Percentiles rank a stretch among this genome's conserved stretches.
phyloP scores from a whole-genome alignment of 148 eudicot species.

The Rheum nobile region DNA sequence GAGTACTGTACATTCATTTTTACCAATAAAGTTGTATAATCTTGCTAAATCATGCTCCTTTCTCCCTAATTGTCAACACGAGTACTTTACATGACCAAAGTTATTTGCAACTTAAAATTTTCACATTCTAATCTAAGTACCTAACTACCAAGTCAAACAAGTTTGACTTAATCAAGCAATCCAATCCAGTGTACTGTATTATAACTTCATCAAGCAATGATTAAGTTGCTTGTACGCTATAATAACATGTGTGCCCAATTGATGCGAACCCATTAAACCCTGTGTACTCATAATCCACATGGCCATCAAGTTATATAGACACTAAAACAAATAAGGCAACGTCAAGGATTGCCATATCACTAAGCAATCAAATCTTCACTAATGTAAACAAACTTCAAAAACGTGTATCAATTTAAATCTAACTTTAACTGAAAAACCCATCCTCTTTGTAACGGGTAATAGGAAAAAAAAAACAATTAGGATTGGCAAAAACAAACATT shows the following conservation, averaged over 20 bases:
- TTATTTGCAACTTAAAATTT: neutral
- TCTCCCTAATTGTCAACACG: neutral
- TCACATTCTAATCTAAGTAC: neutral
- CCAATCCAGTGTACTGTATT: too few relatives aligned
- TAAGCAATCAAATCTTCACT: too few relatives aligned
- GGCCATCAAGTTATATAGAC: neutral
- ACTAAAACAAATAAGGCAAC: neutral
- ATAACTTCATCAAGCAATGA: neutral
- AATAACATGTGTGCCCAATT: neutral
- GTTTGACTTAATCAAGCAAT: neutral
- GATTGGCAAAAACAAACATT: too few relatives aligned
- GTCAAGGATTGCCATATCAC: neutral
- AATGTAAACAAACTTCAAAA: too few relatives aligned
- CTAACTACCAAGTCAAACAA: neutral
- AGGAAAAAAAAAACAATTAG: too few relatives aligned
- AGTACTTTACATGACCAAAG: neutral
- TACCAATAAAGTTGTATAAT: neutral
- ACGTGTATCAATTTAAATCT: too few relatives aligned
- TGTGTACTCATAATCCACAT: neutral
- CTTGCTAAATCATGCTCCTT: neutral
- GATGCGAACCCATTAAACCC: neutral
- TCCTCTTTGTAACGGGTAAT: too few relatives aligned
- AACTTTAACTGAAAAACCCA: too few relatives aligned
- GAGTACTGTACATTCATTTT: neutral
- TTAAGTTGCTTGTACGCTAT: constrained; percentile 1